Evolutionary conservation across 1,284 basidiomycete genomes (phyloP).

Genomic region (Ustilago nuda): DNA sequence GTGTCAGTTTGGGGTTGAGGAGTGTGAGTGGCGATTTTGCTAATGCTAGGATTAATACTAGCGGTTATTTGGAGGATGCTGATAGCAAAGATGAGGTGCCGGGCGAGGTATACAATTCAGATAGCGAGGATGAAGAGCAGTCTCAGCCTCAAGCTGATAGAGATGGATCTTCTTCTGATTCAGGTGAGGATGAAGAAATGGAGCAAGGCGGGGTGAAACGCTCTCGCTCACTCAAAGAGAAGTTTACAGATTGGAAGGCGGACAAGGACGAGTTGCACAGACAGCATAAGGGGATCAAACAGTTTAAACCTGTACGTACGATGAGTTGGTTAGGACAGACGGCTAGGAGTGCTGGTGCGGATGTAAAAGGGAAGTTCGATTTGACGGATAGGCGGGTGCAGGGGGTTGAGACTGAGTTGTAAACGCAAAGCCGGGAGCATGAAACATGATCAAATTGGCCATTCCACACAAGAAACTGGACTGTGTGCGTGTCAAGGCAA

Average conservation of each 20-base stretch:
- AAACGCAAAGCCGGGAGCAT: neutral
- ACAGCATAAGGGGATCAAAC: conserved; percentile 48
- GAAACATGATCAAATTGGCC: neutral
- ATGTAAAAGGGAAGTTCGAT: conserved; percentile 24
- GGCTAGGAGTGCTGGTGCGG: conserved; percentile 19
- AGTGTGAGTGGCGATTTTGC: conserved; percentile 49
- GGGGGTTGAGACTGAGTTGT: conserved; percentile 51
- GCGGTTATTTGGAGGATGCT: conserved; percentile 22
- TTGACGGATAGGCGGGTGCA: conserved; percentile 34
- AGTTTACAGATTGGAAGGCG: conserved; percentile 44
- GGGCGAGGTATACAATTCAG: neutral
- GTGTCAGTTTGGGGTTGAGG: conserved; percentile 41
- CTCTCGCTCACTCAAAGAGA: conserved; percentile 32
- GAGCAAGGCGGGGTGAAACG: conserved; percentile 14
- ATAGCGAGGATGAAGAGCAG: conserved; percentile 1
- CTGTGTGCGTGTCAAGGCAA: neutral
- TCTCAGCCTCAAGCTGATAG: neutral
- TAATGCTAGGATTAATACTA: conserved; percentile 11
- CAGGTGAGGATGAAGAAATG: conserved; percentile 6
- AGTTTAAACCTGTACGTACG: conserved; percentile 50
- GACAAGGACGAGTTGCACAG: conserved; percentile 51
- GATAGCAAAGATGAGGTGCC: conserved; percentile 5
- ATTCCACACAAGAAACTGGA: neutral
- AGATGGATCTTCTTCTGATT: too few relatives aligned
- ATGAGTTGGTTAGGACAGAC: conserved; percentile 39